Conservation (phyloP, 306 rosid species). For the Cicer chorassanicum region DNA sequence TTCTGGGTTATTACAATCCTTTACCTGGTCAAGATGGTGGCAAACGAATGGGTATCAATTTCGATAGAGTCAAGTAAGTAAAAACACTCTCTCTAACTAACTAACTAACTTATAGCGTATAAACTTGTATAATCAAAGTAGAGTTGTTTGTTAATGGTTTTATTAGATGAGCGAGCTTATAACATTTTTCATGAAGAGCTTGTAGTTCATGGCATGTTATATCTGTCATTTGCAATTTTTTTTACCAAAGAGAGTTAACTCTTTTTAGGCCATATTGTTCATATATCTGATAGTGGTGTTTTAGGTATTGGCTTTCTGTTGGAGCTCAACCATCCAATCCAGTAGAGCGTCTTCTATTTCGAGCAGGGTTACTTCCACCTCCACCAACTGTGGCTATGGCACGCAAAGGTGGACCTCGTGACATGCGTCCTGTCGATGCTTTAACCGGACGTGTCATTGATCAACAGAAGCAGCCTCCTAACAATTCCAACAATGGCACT, state of each 20-base stretch:
- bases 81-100: not conserved
- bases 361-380: constrained; percentile 84
- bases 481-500: constrained; percentile 29
- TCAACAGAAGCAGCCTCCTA: constrained; percentile 53
- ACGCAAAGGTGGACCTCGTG: constrained; percentile 80
- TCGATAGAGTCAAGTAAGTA: constrained; percentile 88
- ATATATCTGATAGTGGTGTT: not conserved
- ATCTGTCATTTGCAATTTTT: no score
- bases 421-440: constrained; percentile 68
- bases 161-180: no score
- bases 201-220: no score
- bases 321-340: constrained; percentile 98
- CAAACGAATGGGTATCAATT: constrained; percentile 90
- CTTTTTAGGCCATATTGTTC: no score
- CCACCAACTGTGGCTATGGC: constrained; percentile 92
- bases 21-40: constrained; percentile 90
- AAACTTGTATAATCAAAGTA: no score
- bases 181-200: no score
- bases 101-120: not conserved
- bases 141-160: no score
- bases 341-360: constrained; percentile 77
- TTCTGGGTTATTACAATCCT: constrained; percentile 87
- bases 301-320: constrained; percentile 94
- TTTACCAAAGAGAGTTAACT: no score
- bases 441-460: constrained; percentile 62